Evolutionary conservation across 768 basidiomycete genomes (phyloP).

Genomic region (Xerocomellus dryophilus): DNA sequence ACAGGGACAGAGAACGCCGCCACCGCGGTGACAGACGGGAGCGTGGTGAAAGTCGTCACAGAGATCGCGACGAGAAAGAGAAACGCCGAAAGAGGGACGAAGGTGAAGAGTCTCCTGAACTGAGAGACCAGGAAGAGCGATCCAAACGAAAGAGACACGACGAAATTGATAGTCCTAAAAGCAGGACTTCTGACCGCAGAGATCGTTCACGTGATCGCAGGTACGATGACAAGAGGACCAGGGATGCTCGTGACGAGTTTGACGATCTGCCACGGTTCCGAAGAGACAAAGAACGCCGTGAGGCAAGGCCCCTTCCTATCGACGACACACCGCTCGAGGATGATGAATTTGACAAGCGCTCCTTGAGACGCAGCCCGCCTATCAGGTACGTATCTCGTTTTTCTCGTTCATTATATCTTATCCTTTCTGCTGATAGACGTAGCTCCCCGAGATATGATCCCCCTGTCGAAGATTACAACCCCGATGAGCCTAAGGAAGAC

Average conservation of each 20-base stretch:
- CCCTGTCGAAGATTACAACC: slow-evolving; percentile 67
- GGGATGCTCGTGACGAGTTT: slow-evolving; percentile 55
- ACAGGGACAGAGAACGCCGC: slow-evolving; percentile 38
- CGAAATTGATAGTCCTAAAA: slow-evolving; percentile 51
- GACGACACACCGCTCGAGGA: slow-evolving; percentile 41
- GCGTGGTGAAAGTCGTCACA: slow-evolving; percentile 53
- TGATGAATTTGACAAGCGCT: slow-evolving; percentile 32
- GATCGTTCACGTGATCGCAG: slow-evolving; percentile 55
- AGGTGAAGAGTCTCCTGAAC: slow-evolving; percentile 45
- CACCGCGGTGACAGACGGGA: slow-evolving; percentile 52
- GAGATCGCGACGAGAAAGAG: slow-evolving; percentile 47
- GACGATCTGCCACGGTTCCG: slow-evolving; percentile 51
- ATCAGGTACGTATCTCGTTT: slow-evolving; percentile 39
- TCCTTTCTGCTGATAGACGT: slow-evolving; percentile 42
- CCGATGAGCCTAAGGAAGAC: slow-evolving; percentile 89
- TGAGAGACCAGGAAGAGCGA: slow-evolving; percentile 50
- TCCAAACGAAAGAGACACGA: slow-evolving; percentile 65
- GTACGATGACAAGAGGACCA: slow-evolving; percentile 47
- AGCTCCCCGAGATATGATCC: slow-evolving; percentile 70
- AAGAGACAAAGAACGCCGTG: slow-evolving; percentile 42
- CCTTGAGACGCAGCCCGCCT: slow-evolving; percentile 38
- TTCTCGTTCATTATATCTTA: slow-evolving; percentile 8
- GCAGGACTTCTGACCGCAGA: slow-evolving; percentile 42
- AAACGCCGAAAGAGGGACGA: slow-evolving; percentile 72
- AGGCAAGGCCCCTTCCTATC: slow-evolving; percentile 37